These are phyloP conservation scores for Pilobolus umbonatus DNA, from an alignment of 192 early-diverging fungal species.

Conservation along the genomic window DNA sequence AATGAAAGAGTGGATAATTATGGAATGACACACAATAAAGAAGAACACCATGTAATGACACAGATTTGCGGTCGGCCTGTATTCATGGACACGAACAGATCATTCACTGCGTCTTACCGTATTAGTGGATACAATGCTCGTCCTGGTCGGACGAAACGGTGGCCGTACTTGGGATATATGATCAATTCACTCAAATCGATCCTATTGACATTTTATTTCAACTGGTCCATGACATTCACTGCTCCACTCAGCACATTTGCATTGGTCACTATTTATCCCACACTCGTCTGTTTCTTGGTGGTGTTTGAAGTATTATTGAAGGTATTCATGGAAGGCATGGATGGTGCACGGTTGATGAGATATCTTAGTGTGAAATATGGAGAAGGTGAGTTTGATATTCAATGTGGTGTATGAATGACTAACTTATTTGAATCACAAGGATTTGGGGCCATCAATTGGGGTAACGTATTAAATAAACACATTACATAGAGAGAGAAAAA, in stretches of 20 bases:
- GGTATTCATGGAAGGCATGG: slow-evolving; percentile 21
- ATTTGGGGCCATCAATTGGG: slow-evolving; percentile 37
- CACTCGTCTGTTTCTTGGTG: slow-evolving; percentile 12
- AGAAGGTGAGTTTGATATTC: slow-evolving; percentile 8
- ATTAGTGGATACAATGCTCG: too few relatives aligned
- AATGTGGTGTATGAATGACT: neutral
- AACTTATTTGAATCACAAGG: neutral
- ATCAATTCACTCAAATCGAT: slow-evolving; percentile 17
- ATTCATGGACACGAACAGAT: too few relatives aligned
- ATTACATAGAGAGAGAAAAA: neutral
- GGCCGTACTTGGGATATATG: slow-evolving; percentile 14
- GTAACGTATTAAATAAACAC: slow-evolving; percentile 15
- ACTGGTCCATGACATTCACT: slow-evolving; percentile 22
- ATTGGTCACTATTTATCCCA: slow-evolving; percentile 26
- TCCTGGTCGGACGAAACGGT: neutral
- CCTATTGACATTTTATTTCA: slow-evolving; percentile 29
- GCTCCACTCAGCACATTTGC: slow-evolving; percentile 22
- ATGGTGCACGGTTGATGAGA: slow-evolving; percentile 5
- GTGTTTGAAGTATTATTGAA: slow-evolving; percentile 17
- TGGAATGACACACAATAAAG: too few relatives aligned
- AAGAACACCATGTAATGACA: too few relatives aligned
- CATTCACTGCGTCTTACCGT: too few relatives aligned
- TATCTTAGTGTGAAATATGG: slow-evolving; percentile 21
- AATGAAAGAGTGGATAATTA: too few relatives aligned
- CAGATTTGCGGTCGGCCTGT: too few relatives aligned